Percentiles rank a stretch among this genome's conserved stretches.
phyloP scores from a whole-genome alignment of 305 asterid genomes.

The Fraxinus greggii region DNA sequence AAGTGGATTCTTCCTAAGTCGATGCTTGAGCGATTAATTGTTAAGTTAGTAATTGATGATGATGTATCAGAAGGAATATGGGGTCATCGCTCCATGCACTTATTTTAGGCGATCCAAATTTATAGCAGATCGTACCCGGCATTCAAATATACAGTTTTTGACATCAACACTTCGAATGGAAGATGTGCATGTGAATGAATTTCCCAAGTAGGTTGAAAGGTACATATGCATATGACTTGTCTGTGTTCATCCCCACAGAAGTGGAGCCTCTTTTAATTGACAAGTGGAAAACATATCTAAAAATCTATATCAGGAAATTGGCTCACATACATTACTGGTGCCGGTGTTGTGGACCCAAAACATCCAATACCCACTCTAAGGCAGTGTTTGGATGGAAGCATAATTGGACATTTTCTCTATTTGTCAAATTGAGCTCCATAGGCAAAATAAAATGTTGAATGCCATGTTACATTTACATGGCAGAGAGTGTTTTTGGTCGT shows the following conservation, averaged over 20 bases:
- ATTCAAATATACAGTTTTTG: not conserved
- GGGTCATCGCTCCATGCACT: not conserved
- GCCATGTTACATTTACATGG: not conserved
- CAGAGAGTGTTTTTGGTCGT: no score
- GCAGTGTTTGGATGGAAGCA: conserved; percentile 1
- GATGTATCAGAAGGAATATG: not conserved
- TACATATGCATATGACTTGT: conserved; percentile 28
- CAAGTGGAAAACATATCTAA: not conserved
- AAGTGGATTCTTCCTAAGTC: no score
- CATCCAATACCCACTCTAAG: not conserved
- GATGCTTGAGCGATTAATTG: no score
- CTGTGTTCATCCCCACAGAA: conserved; percentile 19
- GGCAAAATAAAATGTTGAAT: not conserved
- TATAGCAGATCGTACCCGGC: not conserved
- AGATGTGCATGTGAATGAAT: not conserved
- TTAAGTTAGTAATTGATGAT: not conserved
- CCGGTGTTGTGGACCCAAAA: conserved; percentile 1
- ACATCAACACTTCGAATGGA: not conserved
- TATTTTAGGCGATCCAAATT: not conserved
- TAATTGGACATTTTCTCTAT: not conserved
- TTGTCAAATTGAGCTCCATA: not conserved
- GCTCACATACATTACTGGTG: not conserved
- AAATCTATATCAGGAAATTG: not conserved
- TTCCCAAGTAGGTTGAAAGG: not conserved
- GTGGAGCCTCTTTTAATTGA: conserved; percentile 8